These are phyloP conservation scores for Talaromyces albobiverticillius DNA, from an alignment of 2,329 filamentous ascomycete genomes.

Conservation along the genomic window DNA sequence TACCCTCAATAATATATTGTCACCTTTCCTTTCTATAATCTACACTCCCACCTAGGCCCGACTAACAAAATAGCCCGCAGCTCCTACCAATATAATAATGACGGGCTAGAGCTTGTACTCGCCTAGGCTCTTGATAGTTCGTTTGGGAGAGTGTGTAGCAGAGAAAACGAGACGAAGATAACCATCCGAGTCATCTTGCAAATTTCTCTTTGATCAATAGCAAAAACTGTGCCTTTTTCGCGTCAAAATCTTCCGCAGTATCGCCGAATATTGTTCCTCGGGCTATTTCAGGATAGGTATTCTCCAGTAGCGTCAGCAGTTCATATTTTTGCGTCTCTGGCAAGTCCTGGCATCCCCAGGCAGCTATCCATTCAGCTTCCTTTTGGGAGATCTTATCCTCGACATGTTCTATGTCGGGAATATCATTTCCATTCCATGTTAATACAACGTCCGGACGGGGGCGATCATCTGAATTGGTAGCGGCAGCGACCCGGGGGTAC, in stretches of 20 bases:
- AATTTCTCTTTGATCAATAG: slow-evolving; percentile 8
- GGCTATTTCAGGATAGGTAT: slow-evolving; percentile 24
- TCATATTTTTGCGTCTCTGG: slow-evolving; percentile 19
- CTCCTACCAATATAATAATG: too few relatives aligned
- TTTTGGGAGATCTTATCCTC: slow-evolving; percentile 23
- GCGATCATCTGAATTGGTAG: slow-evolving; percentile 13
- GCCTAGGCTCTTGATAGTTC: neutral
- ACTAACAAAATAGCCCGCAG: too few relatives aligned
- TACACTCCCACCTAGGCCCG: too few relatives aligned
- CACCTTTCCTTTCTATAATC: too few relatives aligned
- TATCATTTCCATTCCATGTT: slow-evolving; percentile 36
- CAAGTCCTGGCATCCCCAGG: slow-evolving; percentile 24
- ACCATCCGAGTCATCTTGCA: neutral
- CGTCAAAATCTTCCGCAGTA: slow-evolving; percentile 19
- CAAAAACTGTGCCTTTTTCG: slow-evolving; percentile 13
- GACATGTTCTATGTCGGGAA: slow-evolving; percentile 31
- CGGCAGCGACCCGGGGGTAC: slow-evolving; percentile 21
- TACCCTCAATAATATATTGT: slow-evolving; percentile 8
- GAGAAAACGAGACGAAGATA: neutral
- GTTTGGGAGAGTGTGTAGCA: neutral
- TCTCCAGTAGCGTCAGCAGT: slow-evolving; percentile 28
- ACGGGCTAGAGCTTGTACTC: too few relatives aligned
- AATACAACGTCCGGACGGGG: slow-evolving; percentile 25
- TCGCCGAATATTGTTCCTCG: neutral
- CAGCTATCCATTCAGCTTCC: slow-evolving; percentile 28